A percentile compares a stretch with the other conserved stretches of the same genome.
Conservation (phyloP, 495 filamentous ascomycete genomes). For the Cenococcum geophilum region DNA sequence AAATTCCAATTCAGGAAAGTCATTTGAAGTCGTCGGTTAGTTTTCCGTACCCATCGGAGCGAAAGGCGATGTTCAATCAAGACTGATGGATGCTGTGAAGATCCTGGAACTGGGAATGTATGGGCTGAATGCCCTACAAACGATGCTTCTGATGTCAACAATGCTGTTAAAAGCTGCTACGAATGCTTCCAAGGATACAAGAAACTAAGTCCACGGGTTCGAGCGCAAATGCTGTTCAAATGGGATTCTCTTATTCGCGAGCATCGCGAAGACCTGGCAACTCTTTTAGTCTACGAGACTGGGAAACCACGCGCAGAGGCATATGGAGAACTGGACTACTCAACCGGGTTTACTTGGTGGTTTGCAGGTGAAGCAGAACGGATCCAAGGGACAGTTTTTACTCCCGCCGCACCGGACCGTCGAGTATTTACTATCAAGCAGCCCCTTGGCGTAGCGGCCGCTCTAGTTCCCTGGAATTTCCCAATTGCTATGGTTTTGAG, state of each 20-base stretch:
- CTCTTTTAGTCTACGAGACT: conserved; percentile 45
- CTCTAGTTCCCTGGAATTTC: conserved; percentile 61
- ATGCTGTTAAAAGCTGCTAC: conserved; percentile 54
- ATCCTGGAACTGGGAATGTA: conserved; percentile 58
- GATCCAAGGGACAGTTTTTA: conserved; percentile 54
- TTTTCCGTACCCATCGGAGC: not conserved
- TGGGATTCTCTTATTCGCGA: conserved; percentile 41
- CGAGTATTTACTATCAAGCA: conserved; percentile 66
- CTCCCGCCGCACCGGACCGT: conserved; percentile 52
- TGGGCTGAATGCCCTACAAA: conserved; percentile 62
- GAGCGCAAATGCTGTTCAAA: conserved; percentile 58
- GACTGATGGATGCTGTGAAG: conserved; percentile 27
- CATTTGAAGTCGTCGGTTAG: conserved; percentile 61
- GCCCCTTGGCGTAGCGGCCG: conserved; percentile 59
- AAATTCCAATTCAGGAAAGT: conserved; percentile 53
- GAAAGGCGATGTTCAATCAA: not conserved
- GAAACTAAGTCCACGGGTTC: conserved; percentile 53
- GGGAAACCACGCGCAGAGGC: conserved; percentile 47
- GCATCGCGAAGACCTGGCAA: conserved; percentile 43
- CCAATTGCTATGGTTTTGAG: conserved; percentile 55
- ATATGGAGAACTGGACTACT: conserved; percentile 45
- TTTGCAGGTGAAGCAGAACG: conserved; percentile 61
- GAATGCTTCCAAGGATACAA: conserved; percentile 56
- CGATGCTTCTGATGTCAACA: conserved; percentile 54
- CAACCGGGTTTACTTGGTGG: conserved; percentile 46